Percentiles rank a stretch among this genome's conserved stretches.
Evolutionary conservation across 2,329 filamentous ascomycete genomes (phyloP).

Genomic region (Plectosphaerella plurivora): DNA sequence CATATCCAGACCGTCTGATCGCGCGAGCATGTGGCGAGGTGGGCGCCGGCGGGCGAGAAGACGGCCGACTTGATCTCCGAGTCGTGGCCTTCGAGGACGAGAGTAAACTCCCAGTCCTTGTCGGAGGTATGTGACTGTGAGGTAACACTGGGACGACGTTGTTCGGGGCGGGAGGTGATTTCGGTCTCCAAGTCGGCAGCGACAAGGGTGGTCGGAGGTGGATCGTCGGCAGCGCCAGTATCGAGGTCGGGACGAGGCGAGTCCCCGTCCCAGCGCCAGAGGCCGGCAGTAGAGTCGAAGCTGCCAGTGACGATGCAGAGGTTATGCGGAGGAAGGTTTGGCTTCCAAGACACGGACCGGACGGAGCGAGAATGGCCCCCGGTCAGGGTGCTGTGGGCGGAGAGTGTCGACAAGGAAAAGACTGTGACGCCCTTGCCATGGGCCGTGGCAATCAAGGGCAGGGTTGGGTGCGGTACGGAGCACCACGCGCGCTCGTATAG

Average conservation of each 20-base stretch:
- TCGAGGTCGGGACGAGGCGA: constrained; percentile 5
- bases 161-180: constrained; percentile 16
- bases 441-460: constrained; percentile 84
- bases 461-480: constrained; percentile 76
- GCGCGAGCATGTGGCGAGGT: constrained; percentile 83
- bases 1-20: constrained; percentile 98
- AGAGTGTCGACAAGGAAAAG: constrained; percentile 80
- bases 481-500: constrained; percentile 77
- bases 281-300: constrained; percentile 88
- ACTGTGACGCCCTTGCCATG: constrained; percentile 84
- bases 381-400: constrained; percentile 71
- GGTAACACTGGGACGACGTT: not conserved
- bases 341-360: constrained; percentile 80
- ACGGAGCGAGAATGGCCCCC: constrained; percentile 90
- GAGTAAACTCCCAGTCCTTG: constrained; percentile 87
- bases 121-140: not conserved
- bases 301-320: constrained; percentile 86
- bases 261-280: constrained; percentile 66
- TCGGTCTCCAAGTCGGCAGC: constrained; percentile 46
- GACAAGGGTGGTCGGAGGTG: constrained; percentile 18
- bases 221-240: constrained; percentile 6
- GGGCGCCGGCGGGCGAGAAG: constrained; percentile 69
- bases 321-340: constrained; percentile 53
- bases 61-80: constrained; percentile 82
- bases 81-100: constrained; percentile 92